Percentiles rank a stretch among this genome's conserved stretches.
Evolutionary conservation across 1,284 basidiomycete species (phyloP).

Genomic region (Malassezia vespertilionis): DNA sequence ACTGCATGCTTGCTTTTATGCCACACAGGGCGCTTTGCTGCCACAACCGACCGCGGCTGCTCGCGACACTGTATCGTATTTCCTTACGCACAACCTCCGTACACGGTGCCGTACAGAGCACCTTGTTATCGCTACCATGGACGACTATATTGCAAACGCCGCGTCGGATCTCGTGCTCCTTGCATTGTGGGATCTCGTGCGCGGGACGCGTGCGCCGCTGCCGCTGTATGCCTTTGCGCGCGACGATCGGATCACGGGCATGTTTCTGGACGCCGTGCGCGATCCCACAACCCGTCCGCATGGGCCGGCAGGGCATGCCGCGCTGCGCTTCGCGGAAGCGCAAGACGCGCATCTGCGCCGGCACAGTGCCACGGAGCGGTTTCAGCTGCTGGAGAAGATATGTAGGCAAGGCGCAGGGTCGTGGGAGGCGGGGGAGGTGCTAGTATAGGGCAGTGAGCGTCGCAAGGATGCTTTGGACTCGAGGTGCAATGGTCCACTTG

Average conservation of each 20-base stretch:
- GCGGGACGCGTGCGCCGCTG: not conserved
- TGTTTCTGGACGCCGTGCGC: slow-evolving; percentile 1
- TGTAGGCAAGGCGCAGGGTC: not conserved
- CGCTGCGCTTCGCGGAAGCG: slow-evolving; percentile 3
- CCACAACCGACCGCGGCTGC: slow-evolving; percentile 21
- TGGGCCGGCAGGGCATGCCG: not conserved
- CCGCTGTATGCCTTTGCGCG: slow-evolving; percentile 15
- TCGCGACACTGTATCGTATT: slow-evolving; percentile 24
- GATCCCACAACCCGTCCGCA: not conserved
- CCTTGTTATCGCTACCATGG: slow-evolving; percentile 26
- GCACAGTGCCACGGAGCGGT: slow-evolving; percentile 2
- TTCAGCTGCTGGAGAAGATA: not conserved
- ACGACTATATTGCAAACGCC: slow-evolving; percentile 41
- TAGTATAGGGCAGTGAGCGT: no score
- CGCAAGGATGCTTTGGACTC: no score
- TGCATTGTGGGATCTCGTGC: slow-evolving; percentile 28
- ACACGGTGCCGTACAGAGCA: slow-evolving; percentile 5
- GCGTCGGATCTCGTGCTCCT: slow-evolving; percentile 37
- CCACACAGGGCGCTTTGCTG: no score
- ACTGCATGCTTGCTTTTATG: not conserved
- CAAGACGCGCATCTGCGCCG: not conserved
- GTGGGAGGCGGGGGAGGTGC: not conserved
- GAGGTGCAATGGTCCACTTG: no score
- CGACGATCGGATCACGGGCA: slow-evolving; percentile 7
- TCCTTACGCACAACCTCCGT: slow-evolving; percentile 25